Evolutionary conservation across 257 asterid species (phyloP).

Genomic region (Solanum bulbocastanum): DNA sequence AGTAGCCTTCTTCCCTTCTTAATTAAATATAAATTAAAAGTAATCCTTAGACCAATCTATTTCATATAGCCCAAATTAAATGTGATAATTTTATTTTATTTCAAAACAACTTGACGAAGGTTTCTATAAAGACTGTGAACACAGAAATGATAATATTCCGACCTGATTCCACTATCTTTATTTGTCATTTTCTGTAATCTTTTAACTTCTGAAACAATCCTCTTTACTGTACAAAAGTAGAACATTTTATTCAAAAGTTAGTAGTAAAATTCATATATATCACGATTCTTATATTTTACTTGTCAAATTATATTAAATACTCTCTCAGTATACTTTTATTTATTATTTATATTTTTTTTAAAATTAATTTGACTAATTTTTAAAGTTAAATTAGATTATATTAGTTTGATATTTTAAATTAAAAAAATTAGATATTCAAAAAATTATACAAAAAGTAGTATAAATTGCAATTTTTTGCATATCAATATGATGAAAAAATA

Average conservation of each 20-base stretch:
- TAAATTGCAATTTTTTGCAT: too few species aligned
- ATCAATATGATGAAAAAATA: too few species aligned
- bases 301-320: too few species aligned
- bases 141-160: not conserved
- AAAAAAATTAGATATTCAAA: too few species aligned
- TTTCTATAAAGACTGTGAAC: not conserved
- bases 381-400: too few species aligned
- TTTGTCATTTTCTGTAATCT: not conserved
- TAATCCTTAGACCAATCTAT: not conserved
- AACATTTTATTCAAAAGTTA: not conserved
- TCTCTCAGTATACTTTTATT: too few species aligned
- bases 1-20: not conserved
- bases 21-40: not conserved
- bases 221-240: not conserved
- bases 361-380: too few species aligned
- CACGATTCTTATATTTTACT: too few species aligned
- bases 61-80: not conserved
- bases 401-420: too few species aligned
- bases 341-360: too few species aligned
- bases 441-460: too few species aligned
- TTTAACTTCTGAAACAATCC: not conserved
- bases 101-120: not conserved
- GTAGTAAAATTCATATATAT: not conserved
- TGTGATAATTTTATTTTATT: not conserved
- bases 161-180: not conserved